Base-by-base conservation (phyloP, 2,329 filamentous ascomycete genomes). In the Colletotrichum plurivorum region DNA sequence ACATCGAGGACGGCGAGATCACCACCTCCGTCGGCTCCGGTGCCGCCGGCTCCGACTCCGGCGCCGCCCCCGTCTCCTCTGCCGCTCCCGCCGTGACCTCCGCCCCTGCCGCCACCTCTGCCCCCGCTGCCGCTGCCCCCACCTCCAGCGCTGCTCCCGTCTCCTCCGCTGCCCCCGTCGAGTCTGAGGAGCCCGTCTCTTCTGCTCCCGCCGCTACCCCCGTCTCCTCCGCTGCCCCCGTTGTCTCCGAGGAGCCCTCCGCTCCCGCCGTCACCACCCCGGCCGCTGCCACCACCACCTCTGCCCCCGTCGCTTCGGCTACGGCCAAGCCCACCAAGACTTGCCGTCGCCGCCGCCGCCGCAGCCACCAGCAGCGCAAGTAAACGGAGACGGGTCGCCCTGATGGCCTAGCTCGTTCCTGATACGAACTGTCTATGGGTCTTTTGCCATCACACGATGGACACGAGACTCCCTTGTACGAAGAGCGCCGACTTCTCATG, bases 1-100 rank as follows among this genome's bases (percentile, higher is more conserved):
- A 92, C 75, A 85, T 93, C 58, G 92, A 94, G 84, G 71, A 75
- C 55, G 76, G 76, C 36, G 54, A 71, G 48, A 73, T 82, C 57
- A 81, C 80, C 22, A 81, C 78, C 27, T 63, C 67, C 15, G 63
- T 60, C 18, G 66, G 66, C 49, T 66, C 66, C n/a, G 66, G 55
- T 15, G 51, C 66, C 45, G 27, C 66, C n/a, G 63, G 18, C 48
- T 39, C 63, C 4, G 63, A 48, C 41, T 66, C 63, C 9, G 55
- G 22, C 27, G 2, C 63, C 5, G 43, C 63, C 49, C 49, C 57
- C 18, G 63, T 41, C 8, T 20, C 65, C 60, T 57, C 57, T 16
- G 49, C 66, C 2, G 49, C 48, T 7, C 41, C 65, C 3, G 45
- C 64, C 2, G 49, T 45, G 22, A n/a, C 65, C n/a, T 57, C 65